phyloP scores from a whole-genome alignment of 1,284 basidiomycete species.

The Leccinum ambiguum region DNA sequence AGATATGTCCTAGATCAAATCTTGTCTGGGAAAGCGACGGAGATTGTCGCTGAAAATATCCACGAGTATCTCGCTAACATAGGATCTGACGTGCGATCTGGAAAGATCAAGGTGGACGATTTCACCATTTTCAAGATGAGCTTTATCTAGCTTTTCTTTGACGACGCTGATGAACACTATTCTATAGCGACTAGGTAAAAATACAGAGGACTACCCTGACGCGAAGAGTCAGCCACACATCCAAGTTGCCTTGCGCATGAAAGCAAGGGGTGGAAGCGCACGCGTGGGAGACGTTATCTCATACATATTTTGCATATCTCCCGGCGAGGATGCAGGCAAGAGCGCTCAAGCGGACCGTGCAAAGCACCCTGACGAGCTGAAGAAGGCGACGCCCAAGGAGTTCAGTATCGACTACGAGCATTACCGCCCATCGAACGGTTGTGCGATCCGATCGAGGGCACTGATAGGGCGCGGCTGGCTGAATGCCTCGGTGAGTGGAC shows the following conservation, averaged over 20 bases:
- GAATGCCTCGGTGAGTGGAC: slow-evolving; percentile 82
- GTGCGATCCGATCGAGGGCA: slow-evolving; percentile 96
- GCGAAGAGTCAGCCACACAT: slow-evolving; percentile 89
- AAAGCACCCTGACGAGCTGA: slow-evolving; percentile 91
- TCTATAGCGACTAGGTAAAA: slow-evolving; percentile 84
- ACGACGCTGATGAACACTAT: slow-evolving; percentile 1
- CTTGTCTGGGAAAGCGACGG: slow-evolving; percentile 89
- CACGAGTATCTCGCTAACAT: slow-evolving; percentile 87
- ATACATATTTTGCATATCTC: slow-evolving; percentile 89
- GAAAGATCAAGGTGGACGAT: slow-evolving; percentile 84
- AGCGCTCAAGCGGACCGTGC: slow-evolving; percentile 88
- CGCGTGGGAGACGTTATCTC: slow-evolving; percentile 93
- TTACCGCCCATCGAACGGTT: slow-evolving; percentile 92
- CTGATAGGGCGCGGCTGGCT: slow-evolving; percentile 87
- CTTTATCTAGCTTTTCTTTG: slow-evolving; percentile 10
- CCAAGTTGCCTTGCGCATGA: slow-evolving; percentile 93
- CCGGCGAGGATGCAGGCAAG: slow-evolving; percentile 74
- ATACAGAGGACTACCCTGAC: slow-evolving; percentile 95
- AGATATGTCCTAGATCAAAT: slow-evolving; percentile 77
- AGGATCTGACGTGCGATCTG: slow-evolving; percentile 76
- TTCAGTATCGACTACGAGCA: slow-evolving; percentile 87
- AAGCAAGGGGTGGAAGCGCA: slow-evolving; percentile 78
- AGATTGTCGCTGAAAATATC: slow-evolving; percentile 87
- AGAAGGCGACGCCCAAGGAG: slow-evolving; percentile 59
- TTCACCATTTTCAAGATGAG: slow-evolving; percentile 91